phyloP scores from a whole-genome alignment of 2,329 filamentous ascomycete species.

The Exophiala phaeomuriformis region DNA sequence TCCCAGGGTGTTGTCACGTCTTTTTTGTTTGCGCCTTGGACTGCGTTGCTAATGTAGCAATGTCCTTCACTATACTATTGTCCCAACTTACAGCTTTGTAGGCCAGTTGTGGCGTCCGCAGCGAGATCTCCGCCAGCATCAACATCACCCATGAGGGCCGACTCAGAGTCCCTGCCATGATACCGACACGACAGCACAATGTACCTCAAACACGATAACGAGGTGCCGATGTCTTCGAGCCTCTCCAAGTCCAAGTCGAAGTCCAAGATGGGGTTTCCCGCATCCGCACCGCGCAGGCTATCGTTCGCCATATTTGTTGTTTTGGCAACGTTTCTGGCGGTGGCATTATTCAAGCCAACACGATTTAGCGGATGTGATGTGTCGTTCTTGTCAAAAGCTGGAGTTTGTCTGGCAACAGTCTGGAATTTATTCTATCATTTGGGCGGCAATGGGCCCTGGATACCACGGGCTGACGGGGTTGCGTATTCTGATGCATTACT shows the following conservation, averaged over 20 bases:
- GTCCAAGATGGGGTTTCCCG: neutral
- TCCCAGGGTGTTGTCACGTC: no score
- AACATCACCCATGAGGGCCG: no score
- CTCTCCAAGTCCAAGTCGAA: neutral
- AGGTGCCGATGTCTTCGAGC: neutral
- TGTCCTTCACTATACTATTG: no score
- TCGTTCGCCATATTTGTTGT: conserved; percentile 6
- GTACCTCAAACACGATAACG: no score
- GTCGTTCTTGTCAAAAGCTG: conserved; percentile 1
- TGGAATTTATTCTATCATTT: conserved; percentile 50
- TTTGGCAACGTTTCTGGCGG: conserved; percentile 1
- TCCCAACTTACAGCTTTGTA: no score
- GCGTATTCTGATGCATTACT: conserved; percentile 37
- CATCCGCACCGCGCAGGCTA: neutral
- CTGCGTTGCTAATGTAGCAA: no score
- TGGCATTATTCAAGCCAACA: conserved; percentile 3
- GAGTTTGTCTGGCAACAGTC: conserved; percentile 7
- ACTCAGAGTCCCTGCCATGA: no score
- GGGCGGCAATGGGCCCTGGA: conserved; percentile 51
- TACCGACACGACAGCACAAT: no score
- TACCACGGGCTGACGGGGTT: conserved; percentile 42
- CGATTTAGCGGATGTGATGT: conserved; percentile 1
- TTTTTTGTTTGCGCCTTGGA: no score
- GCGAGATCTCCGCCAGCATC: no score
- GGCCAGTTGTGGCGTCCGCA: no score